Conservation (phyloP, 164 flowering plant genomes). For the Tetracentron sinense region DNA sequence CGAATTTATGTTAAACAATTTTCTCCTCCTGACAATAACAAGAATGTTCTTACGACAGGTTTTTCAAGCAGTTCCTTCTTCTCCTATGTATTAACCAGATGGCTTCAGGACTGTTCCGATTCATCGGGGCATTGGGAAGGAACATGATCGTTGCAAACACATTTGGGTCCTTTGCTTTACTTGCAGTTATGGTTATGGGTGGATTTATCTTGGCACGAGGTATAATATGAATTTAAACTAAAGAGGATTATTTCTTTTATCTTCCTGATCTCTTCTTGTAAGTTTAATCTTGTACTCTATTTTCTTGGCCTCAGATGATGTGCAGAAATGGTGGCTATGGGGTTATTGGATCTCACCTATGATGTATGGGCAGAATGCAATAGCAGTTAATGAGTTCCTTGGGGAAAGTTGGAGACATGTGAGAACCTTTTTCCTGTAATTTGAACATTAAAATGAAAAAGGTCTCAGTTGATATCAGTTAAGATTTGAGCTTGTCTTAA, state of each 20-base stretch:
- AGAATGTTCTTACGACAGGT: slow-evolving; percentile 27
- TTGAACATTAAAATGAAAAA: background rate
- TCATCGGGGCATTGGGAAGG: slow-evolving; percentile 41
- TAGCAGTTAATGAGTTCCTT: slow-evolving; percentile 44
- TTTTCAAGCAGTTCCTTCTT: slow-evolving; percentile 43
- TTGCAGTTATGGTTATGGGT: slow-evolving; percentile 34
- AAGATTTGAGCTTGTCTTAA: background rate
- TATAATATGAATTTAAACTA: slow-evolving; percentile 10
- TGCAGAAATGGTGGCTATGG: slow-evolving; percentile 58
- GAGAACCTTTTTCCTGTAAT: slow-evolving; percentile 9
- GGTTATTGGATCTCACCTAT: slow-evolving; percentile 58
- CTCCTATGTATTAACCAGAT: slow-evolving; percentile 42
- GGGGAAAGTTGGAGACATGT: slow-evolving; percentile 42
- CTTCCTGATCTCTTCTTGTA: background rate
- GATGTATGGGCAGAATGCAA: slow-evolving; percentile 50
- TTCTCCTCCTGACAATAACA: background rate
- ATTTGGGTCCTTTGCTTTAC: slow-evolving; percentile 39
- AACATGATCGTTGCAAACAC: slow-evolving; percentile 51
- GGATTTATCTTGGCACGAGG: slow-evolving; percentile 51
- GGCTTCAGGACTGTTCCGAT: slow-evolving; percentile 50
- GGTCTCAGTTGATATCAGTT: background rate
- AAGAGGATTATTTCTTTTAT: background rate
- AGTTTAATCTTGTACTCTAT: background rate
- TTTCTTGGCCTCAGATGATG: slow-evolving; percentile 35
- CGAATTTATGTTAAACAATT: background rate